Conservation (phyloP, 257 asterid species). For the Craterostigma plantagineum region DNA sequence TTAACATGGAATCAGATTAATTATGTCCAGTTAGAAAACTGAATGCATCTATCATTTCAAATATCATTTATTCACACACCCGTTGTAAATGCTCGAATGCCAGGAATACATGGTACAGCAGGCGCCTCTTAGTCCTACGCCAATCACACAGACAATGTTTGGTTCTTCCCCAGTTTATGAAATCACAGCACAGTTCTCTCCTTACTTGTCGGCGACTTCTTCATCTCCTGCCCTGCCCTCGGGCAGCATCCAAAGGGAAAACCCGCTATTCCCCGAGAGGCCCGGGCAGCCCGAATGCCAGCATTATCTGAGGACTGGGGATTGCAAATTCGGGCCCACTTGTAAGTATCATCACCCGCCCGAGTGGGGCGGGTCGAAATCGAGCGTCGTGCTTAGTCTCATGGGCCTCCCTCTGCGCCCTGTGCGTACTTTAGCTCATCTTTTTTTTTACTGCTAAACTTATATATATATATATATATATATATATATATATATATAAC, state of each 20-base stretch:
- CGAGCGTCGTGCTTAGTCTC: constrained; percentile 48
- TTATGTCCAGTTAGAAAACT: no score
- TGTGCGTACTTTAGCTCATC: constrained; percentile 27
- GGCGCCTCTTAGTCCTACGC: no score
- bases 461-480: no score
- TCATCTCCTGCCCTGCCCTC: constrained; percentile 11
- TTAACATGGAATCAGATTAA: constrained; percentile 6
- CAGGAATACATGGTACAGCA: constrained; percentile 11
- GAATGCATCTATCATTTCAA: no score
- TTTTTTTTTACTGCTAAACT: not conserved
- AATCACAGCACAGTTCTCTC: constrained; percentile 40
- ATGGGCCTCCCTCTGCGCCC: constrained; percentile 88
- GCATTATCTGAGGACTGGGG: constrained; percentile 67
- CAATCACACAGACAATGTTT: no score
- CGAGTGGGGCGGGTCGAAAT: constrained; percentile 36
- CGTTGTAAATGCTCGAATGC: constrained; percentile 11
- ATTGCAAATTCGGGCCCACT: constrained; percentile 72
- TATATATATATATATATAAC: no score
- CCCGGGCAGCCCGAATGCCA: constrained; percentile 85
- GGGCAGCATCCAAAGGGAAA: constrained; percentile 50
- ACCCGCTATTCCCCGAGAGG: constrained; percentile 59
- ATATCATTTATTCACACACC: not conserved
- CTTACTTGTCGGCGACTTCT: constrained; percentile 43
- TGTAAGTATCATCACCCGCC: constrained; percentile 92
- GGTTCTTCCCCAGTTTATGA: constrained; percentile 48